These are phyloP conservation scores for Phaeomoniella chlamydospora DNA, from an alignment of 2,329 filamentous ascomycete genomes.

Conservation along the genomic window DNA sequence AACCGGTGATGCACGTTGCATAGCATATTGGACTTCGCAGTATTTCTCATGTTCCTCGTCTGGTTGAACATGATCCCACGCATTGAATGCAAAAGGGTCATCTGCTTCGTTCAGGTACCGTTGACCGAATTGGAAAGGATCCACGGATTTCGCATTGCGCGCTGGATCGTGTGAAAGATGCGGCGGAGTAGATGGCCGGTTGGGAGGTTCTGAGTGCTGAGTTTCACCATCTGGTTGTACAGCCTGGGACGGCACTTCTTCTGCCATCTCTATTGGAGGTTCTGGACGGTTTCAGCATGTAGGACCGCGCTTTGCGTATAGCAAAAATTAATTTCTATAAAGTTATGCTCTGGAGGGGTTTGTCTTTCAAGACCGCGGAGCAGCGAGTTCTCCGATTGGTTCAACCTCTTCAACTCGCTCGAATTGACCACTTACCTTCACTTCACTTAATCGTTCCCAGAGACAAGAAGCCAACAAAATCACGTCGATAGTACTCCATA, in stretches of 20 bases:
- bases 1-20: slow-evolving; percentile 74
- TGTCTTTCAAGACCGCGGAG: too few species aligned
- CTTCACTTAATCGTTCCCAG: too few species aligned
- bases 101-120: slow-evolving; percentile 67
- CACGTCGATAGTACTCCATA: too few species aligned
- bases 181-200: slow-evolving; percentile 26
- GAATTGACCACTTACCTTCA: too few species aligned
- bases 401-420: too few species aligned
- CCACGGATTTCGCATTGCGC: slow-evolving; percentile 71
- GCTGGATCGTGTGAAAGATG: slow-evolving; percentile 58
- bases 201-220: not conserved
- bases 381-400: too few species aligned
- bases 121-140: slow-evolving; percentile 92
- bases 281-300: too few species aligned
- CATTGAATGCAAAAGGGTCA: slow-evolving; percentile 92
- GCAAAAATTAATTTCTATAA: too few species aligned
- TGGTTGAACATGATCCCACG: slow-evolving; percentile 95
- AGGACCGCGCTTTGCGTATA: too few species aligned
- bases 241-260: not conserved
- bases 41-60: slow-evolving; percentile 80
- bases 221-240: not conserved
- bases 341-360: too few species aligned
- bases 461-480: too few species aligned
- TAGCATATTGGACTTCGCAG: slow-evolving; percentile 67
- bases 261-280: not conserved